Base-by-base conservation (phyloP, 78 protist genomes). In the Dictyostelium purpureum region DNA sequence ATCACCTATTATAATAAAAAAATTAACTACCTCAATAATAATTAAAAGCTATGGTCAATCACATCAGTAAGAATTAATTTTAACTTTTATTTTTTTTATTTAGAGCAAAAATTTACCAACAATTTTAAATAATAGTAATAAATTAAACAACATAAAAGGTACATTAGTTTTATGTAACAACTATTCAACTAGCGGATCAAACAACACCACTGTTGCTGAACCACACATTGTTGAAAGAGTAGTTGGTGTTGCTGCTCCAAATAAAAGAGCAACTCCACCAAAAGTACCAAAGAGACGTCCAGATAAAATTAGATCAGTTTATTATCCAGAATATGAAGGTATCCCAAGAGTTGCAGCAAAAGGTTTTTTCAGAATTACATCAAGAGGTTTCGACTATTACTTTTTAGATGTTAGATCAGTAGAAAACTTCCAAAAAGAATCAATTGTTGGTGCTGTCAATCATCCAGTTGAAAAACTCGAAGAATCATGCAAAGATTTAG, bases 211-310 rank as follows among this genome's bases (percentile, higher is more conserved):
- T 33, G 43, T 43, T 21, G 28, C 26, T 10, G 49, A 21, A 21
- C 31, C 26, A 56, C 52, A 37, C 18, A 37, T 31, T 63, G 57
- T 57, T 31, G 87, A 31, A n/a, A 57, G 54, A n/a, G n/a, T 45
- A 59, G 73, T 71, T 52, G 52, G 76, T 42, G 79, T 69, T 37
- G 79, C 70, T 0, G 61, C 42, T 4, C 81, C 81, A 75, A 75
- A 47, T 75, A 47, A 47, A 75, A 73, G 76, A 85, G 61, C 82
- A 73, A 71, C 92, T 19, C 92, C 92, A 59, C 80, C 63, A 59
- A 70, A 77, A 73, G 92, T 77, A 38, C 81, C 81, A 75, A 75
- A 75, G 52, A 59, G 92, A 54, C 81, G 92, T 61, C 92, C 92
- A 85, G 79, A 56, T 77, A 85, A 85, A 57, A 51, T 71, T 42